Base-by-base conservation (phyloP, 768 basidiomycete species). In the Auriscalpium vulgare region DNA sequence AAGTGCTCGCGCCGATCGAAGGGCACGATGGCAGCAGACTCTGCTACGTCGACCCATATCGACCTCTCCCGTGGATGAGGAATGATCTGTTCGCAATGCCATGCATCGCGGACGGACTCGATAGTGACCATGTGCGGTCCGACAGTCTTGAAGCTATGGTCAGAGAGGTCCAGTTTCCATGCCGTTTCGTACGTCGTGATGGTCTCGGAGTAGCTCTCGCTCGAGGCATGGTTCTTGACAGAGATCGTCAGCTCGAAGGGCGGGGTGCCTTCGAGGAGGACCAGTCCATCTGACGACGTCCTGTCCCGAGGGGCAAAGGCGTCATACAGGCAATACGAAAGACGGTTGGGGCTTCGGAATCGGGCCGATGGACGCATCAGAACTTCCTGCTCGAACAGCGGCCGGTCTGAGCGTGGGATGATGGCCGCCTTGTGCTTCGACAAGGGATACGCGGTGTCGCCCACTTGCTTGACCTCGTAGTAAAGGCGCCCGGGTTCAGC, bases 41-140 rank as follows among this genome's bases (percentile, higher is more conserved):
- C 97, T 3, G 93, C 91, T n/a, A 98, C 93, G 62, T 97, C 92
- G 11, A 94, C 80, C 86, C 87, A 88, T 40, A 90, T 78, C 16
- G 82, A 81, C 53, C 80, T 77, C 36, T 71, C 71, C 37, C 80
- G 67, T 2, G 83, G 82, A 57, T 89, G 82, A 13, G 87, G 74
- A 37, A 79, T 74, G 13, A 83, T 80, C 55, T 91, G 86, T 51
- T 84, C 85, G 70, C 97, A 98, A 36, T 78, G 82, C 5, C 87
- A 90, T 14, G 87, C 79, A 71, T 99, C 97, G 11, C 75, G 72
- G 10, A 98, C 77, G 0, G 82, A 82, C 47, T 90, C 85, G 57
- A 99, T 85, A 36, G 77, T 79, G 46, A 98, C 73, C 47, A 85
- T 76, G 66, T 97, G 88, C 5, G 88, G 82, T 1, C 94, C 91